phyloP scores from a whole-genome alignment of 768 basidiomycete genomes.

The Russula foetens region DNA sequence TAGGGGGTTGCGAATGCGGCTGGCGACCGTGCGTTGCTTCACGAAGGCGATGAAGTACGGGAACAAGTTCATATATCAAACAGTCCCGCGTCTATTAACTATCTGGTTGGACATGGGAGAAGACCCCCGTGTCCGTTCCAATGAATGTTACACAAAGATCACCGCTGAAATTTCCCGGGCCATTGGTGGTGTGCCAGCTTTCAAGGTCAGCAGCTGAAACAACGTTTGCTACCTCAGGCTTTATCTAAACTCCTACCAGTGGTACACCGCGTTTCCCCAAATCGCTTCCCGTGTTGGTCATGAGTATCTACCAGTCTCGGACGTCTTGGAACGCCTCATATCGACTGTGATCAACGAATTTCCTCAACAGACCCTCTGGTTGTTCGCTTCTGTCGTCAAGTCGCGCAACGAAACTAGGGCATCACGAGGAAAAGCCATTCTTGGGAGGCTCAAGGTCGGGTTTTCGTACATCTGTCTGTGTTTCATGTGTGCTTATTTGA shows the following conservation, averaged over 20 bases:
- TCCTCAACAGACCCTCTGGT: constrained; percentile 89
- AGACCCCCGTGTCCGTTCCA: constrained; percentile 24
- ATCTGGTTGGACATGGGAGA: constrained; percentile 94
- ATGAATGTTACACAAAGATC: constrained; percentile 44
- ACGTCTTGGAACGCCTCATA: constrained; percentile 58
- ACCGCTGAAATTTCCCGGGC: constrained; percentile 47
- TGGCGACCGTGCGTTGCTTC: constrained; percentile 59
- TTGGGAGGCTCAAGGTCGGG: constrained; percentile 50
- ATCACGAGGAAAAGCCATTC: constrained; percentile 48
- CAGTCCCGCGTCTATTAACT: constrained; percentile 86
- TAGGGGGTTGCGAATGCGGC: constrained; percentile 58
- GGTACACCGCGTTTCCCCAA: constrained; percentile 95
- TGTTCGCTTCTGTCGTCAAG: constrained; percentile 81
- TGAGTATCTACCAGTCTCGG: constrained; percentile 49
- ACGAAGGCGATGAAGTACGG: constrained; percentile 66
- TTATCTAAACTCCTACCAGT: constrained; percentile 39
- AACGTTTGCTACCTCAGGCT: not conserved
- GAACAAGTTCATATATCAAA: constrained; percentile 94
- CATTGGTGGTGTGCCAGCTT: constrained; percentile 57
- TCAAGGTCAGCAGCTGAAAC: constrained; percentile 50
- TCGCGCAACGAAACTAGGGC: constrained; percentile 62
- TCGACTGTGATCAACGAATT: constrained; percentile 66
- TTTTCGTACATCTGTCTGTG: not conserved
- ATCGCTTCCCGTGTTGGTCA: constrained; percentile 92
- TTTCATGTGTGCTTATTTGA: not conserved